Conservation (phyloP, 805 yeast genomes). For the Suhomyces sp. region DNA sequence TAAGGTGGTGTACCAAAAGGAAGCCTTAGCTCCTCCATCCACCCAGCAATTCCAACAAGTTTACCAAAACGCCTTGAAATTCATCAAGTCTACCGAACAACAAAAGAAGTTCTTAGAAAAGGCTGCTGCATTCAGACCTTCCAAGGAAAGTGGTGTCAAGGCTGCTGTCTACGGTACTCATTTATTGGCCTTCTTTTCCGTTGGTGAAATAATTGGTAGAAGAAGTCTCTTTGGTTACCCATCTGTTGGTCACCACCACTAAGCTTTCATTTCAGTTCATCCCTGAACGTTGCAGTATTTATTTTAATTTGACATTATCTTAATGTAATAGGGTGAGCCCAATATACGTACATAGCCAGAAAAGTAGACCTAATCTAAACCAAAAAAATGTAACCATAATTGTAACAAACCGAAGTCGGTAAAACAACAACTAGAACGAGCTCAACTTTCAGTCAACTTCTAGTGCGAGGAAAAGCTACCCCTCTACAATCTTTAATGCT, state of each 20-base stretch:
- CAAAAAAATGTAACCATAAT: background rate
- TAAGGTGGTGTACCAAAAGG: slow-evolving; percentile 83
- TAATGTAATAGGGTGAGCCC: slow-evolving; percentile 1
- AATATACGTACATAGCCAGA: slow-evolving; percentile 1
- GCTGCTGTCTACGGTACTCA: slow-evolving; percentile 79
- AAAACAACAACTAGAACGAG: no score
- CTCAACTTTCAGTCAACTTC: no score
- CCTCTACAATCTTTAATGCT: background rate
- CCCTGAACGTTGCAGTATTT: background rate
- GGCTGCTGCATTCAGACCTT: slow-evolving; percentile 43
- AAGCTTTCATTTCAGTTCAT: slow-evolving; percentile 2
- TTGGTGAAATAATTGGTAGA: slow-evolving; percentile 97
- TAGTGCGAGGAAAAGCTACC: background rate
- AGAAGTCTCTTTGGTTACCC: slow-evolving; percentile 91
- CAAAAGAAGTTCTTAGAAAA: slow-evolving; percentile 58
- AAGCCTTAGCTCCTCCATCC: slow-evolving; percentile 91
- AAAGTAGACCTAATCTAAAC: background rate
- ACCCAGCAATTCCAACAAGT: slow-evolving; percentile 71
- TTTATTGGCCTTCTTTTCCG: slow-evolving; percentile 83
- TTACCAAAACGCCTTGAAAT: slow-evolving; percentile 47
- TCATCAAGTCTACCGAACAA: slow-evolving; percentile 39
- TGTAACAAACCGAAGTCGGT: no score
- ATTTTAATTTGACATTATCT: background rate
- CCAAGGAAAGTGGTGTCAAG: slow-evolving; percentile 57
- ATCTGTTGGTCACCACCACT: slow-evolving; percentile 46